These are phyloP conservation scores for Epichloe sp. DNA, from an alignment of 2,329 filamentous ascomycete species.

Conservation along the genomic window DNA sequence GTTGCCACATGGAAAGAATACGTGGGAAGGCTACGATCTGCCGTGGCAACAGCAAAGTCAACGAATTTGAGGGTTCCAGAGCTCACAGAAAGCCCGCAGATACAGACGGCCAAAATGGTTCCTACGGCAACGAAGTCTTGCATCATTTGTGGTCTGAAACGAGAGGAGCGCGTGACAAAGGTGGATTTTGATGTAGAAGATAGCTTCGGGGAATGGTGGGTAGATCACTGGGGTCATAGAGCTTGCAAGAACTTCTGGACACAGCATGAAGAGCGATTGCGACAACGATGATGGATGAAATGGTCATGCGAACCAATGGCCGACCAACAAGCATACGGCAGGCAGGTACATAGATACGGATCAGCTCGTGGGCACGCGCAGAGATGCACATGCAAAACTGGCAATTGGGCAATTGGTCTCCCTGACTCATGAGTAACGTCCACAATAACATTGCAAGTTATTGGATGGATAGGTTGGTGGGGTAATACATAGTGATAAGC, in stretches of 20 bases:
- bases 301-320: not conserved
- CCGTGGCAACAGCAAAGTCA: slow-evolving; percentile 53
- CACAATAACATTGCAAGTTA: too few relatives aligned
- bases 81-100: slow-evolving; percentile 53
- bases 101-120: slow-evolving; percentile 59
- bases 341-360: too few relatives aligned
- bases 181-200: slow-evolving; percentile 71
- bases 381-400: too few relatives aligned
- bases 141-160: slow-evolving; percentile 73
- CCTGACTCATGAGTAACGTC: too few relatives aligned
- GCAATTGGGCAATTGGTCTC: too few relatives aligned
- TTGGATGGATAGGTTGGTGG: too few relatives aligned
- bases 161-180: slow-evolving; percentile 69
- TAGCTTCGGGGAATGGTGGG: slow-evolving; percentile 95
- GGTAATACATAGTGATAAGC: too few relatives aligned
- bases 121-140: slow-evolving; percentile 64
- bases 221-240: slow-evolving; percentile 73
- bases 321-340: too few relatives aligned
- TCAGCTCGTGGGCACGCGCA: too few relatives aligned
- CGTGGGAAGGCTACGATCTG: slow-evolving; percentile 60
- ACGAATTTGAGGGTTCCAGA: slow-evolving; percentile 51
- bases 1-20: slow-evolving; percentile 62
- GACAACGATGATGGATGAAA: slow-evolving; percentile 41
- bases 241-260: slow-evolving; percentile 79
- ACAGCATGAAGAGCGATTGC: slow-evolving; percentile 55